Base-by-base conservation (phyloP, 2,329 filamentous ascomycete species). In the Trichoderma aggressivum region DNA sequence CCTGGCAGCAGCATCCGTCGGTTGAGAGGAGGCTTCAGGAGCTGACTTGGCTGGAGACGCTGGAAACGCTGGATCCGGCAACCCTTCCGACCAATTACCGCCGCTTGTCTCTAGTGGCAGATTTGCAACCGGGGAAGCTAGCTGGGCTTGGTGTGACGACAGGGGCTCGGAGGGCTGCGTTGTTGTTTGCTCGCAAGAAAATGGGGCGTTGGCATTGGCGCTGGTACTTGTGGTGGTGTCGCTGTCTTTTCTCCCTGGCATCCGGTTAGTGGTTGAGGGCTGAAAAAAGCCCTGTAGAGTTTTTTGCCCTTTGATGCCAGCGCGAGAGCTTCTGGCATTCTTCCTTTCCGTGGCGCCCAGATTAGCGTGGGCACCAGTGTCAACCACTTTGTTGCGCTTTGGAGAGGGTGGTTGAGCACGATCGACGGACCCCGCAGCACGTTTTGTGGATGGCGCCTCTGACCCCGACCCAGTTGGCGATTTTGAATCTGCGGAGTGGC, bases 251-350 rank as follows among this genome's bases (percentile, higher is more conserved):
- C 55, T 32, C 71, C 28, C 50, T 69, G 32, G 7, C 63, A 43
- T 8, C 50, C 67, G 55, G 34, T 60, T 39, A 36, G 72, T 72
- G 28, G 70, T 63, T n/a, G 71, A 26, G 18, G 90, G 86, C 74
- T 90, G 91, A 82, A 97, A 96, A 82, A 97, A 97, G 2, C 92
- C 92, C 78, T 88, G 91, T 14, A 97, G 82, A 39, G 89, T 94
- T 72, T 81, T 84, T 75, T 89, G 87, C 5, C 80, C 63, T 47
- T 59, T 24, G 12, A 28, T 14, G 30, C 5, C 43, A 30, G 56
- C 24, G 7, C 58, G 30, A 55, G 66, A 60, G 58, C 32, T 69
- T 69, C 39, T 61, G 28, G n/a, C 53, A 28, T 60, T 56, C 53
- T 58, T 71, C 43, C 58, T 65, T 32, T 60, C 43, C 34, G 10